A percentile compares a stretch with the other conserved stretches of the same genome.
Conservation (phyloP, 2,329 filamentous ascomycete species). For the Penicillium verrucosum region DNA sequence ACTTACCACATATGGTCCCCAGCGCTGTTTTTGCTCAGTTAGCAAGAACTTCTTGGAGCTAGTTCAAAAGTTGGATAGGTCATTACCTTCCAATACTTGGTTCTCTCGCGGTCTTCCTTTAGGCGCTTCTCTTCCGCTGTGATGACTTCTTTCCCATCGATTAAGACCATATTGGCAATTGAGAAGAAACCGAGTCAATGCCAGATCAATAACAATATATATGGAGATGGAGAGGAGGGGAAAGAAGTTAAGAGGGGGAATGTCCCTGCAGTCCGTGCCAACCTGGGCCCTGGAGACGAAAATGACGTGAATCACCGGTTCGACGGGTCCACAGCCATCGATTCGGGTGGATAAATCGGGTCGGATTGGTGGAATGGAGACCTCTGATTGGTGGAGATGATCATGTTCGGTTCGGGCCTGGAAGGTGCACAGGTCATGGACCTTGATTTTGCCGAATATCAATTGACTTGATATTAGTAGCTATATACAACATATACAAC, state of each 20-base stretch:
- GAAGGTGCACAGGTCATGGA: neutral
- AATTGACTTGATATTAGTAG: no score
- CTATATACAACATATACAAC: no score
- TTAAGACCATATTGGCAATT: slow-evolving; percentile 70
- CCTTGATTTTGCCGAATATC: neutral
- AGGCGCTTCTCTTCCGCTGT: slow-evolving; percentile 88
- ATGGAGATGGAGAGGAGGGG: neutral
- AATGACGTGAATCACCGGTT: neutral
- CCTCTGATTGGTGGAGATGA: neutral
- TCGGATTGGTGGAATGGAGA: neutral
- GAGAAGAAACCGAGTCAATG: neutral
- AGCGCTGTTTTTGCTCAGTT: slow-evolving; percentile 37
- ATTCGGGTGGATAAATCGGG: neutral
- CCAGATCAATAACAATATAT: neutral
- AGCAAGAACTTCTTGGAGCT: neutral
- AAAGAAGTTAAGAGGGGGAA: neutral
- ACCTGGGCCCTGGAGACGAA: neutral
- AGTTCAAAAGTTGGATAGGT: no score
- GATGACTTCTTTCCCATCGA: slow-evolving; percentile 82
- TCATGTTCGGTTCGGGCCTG: neutral
- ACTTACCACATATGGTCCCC: slow-evolving; percentile 75
- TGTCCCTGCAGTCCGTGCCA: neutral
- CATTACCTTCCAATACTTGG: slow-evolving; percentile 89
- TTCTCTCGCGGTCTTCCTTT: slow-evolving; percentile 75
- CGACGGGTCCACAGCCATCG: neutral